Evolutionary conservation across 2,329 filamentous ascomycete genomes (phyloP), one percentile per base, ranked within the genome.

Genomic region (Xylaria sp.): DNA sequence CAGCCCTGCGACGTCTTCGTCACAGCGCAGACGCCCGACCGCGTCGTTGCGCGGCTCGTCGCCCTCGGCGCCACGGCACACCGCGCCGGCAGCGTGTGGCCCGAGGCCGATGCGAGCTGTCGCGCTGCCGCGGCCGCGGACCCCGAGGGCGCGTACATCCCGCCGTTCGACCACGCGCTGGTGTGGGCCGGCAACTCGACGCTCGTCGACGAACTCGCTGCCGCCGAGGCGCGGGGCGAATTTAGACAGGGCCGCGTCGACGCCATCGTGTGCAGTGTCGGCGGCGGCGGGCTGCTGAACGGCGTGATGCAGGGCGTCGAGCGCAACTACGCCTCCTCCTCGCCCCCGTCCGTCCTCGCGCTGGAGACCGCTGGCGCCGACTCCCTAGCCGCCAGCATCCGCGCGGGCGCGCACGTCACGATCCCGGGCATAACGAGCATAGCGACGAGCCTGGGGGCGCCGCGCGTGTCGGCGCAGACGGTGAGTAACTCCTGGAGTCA

Each of bases 271-370:
- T 94, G 90, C 76, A 89, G 83, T 60, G 90, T 93, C 37, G 92
- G 92, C 6, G 92, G 92, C 9, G 92, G 92, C 15, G 92, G 92
- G 0, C 77, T 96, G 21, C 82, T 96, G 54, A 90, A 89, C 70
- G 92, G 92, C 4, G 78, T 96, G 58, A 85, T 91, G 76, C 81
- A 88, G 72, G 91, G 90, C 9, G 79, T 93, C 23, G 83, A 88
- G 70, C 73, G 77, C 37, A 74, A 71, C 58, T 70, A 64, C 41
- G 43, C n/a, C 17, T 15, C 15, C 19, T 3, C 8, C 9, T 5
- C 17, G 4, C 29, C 73, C 74, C 60, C 79, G 81, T 54, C 81
- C 19, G 83, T 96, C 9, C 74, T 96, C 11, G 91, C 90, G 2
- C 81, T 93, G 44, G 92, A 96, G 78, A 96, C 92, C 0, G 72